Evolutionary conservation across 768 basidiomycete genomes (phyloP).

Genomic region (Suillus luteus): DNA sequence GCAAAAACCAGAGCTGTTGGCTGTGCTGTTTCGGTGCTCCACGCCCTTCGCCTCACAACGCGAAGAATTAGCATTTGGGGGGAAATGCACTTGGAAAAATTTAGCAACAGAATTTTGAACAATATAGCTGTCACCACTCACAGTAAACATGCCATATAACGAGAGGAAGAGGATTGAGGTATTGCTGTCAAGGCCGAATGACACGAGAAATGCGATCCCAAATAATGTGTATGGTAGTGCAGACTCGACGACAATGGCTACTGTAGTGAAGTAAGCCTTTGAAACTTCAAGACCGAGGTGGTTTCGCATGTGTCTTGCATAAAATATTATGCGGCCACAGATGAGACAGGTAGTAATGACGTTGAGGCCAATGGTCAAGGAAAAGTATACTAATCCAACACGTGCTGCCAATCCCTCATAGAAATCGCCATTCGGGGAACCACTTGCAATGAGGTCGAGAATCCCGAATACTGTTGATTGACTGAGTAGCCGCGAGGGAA

Average conservation of each 20-base stretch:
- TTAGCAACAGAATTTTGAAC: not conserved
- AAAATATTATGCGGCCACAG: slow-evolving; percentile 18
- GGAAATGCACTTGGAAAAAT: slow-evolving; percentile 14
- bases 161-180: slow-evolving; percentile 19
- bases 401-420: slow-evolving; percentile 15
- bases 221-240: slow-evolving; percentile 20
- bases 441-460: slow-evolving; percentile 10
- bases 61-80: slow-evolving; percentile 23
- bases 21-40: not conserved
- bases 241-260: slow-evolving; percentile 14
- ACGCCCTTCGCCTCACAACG: slow-evolving; percentile 15
- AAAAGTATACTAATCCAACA: slow-evolving; percentile 17
- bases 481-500: not conserved
- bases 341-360: slow-evolving; percentile 15
- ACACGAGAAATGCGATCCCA: slow-evolving; percentile 18
- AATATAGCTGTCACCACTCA: not conserved
- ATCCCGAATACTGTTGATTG: slow-evolving; percentile 13
- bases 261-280: slow-evolving; percentile 13
- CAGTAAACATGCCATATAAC: slow-evolving; percentile 20
- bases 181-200: slow-evolving; percentile 13
- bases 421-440: slow-evolving; percentile 14
- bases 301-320: slow-evolving; percentile 9
- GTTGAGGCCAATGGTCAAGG: slow-evolving; percentile 18
- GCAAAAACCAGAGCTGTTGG: not conserved
- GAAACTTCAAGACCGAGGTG: slow-evolving; percentile 7